These are phyloP conservation scores for Bauhinia variegata DNA, from an alignment of 306 rosid species.

Conservation along the genomic window DNA sequence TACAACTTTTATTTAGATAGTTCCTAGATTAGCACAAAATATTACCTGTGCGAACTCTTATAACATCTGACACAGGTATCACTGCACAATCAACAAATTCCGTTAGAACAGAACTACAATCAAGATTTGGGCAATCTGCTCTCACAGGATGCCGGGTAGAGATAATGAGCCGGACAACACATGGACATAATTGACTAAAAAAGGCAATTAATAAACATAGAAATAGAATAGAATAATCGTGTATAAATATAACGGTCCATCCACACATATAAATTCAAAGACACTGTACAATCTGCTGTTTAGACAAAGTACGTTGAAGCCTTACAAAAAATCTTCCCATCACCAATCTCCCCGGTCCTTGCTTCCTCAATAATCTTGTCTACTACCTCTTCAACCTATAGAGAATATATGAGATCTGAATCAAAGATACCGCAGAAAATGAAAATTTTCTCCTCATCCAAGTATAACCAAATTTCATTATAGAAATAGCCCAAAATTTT, in stretches of 20 bases:
- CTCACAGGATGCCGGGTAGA: not conserved
- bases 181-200: not conserved
- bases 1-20: no score
- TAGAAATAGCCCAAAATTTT: not conserved
- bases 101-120: conserved; percentile 31
- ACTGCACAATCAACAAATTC: conserved; percentile 57
- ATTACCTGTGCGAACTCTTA: conserved; percentile 90
- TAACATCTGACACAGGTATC: conserved; percentile 75
- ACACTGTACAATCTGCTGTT: conserved; percentile 15
- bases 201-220: not conserved
- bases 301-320: conserved; percentile 28
- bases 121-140: not conserved
- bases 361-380: conserved; percentile 74
- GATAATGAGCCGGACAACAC: conserved; percentile 12
- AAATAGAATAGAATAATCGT: not conserved
- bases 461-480: conserved; percentile 2
- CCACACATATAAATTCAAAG: conserved; percentile 4
- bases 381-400: conserved; percentile 78
- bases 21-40: not conserved
- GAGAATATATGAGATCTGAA: conserved; percentile 1
- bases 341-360: conserved; percentile 93
- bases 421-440: conserved; percentile 32
- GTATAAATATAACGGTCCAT: not conserved
- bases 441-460: conserved; percentile 17
- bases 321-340: conserved; percentile 92